Conservation (phyloP, 768 basidiomycete species). For the Brasilioporus rufonigricans region DNA sequence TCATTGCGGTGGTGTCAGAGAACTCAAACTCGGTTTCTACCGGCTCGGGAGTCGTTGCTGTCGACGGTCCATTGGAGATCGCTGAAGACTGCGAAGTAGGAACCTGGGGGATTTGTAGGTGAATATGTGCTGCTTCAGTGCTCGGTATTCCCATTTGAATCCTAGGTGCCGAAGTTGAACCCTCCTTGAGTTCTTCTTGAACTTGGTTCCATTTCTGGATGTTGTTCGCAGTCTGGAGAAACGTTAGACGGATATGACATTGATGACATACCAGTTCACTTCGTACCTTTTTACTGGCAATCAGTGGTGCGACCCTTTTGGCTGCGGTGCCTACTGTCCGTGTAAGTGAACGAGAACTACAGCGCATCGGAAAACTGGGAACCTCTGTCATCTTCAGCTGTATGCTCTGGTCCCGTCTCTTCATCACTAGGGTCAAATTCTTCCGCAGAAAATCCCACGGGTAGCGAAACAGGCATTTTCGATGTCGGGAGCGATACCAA, state of each 20-base stretch:
- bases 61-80: slow-evolving; percentile 22
- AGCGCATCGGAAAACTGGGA: neutral
- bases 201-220: slow-evolving; percentile 98
- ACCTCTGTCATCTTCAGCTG: slow-evolving; percentile 49
- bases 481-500: slow-evolving; percentile 20
- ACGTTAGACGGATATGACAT: slow-evolving; percentile 1
- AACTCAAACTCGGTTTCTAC: slow-evolving; percentile 75
- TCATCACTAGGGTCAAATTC: slow-evolving; percentile 46
- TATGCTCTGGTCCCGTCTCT: slow-evolving; percentile 41
- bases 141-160: slow-evolving; percentile 7
- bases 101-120: slow-evolving; percentile 6
- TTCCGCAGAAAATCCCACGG: slow-evolving; percentile 68
- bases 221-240: slow-evolving; percentile 72
- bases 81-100: slow-evolving; percentile 10
- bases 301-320: slow-evolving; percentile 78
- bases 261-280: neutral
- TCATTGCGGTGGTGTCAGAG: slow-evolving; percentile 68
- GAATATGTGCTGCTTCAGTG: slow-evolving; percentile 4
- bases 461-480: slow-evolving; percentile 39
- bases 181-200: slow-evolving; percentile 76
- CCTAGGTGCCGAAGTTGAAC: slow-evolving; percentile 28
- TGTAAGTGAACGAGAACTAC: slow-evolving; percentile 12
- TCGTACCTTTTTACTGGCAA: slow-evolving; percentile 80
- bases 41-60: slow-evolving; percentile 37
- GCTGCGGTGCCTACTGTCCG: slow-evolving; percentile 40